These are phyloP conservation scores for Zasmidium cellare DNA, from an alignment of 2,329 filamentous ascomycete genomes.

Conservation along the genomic window DNA sequence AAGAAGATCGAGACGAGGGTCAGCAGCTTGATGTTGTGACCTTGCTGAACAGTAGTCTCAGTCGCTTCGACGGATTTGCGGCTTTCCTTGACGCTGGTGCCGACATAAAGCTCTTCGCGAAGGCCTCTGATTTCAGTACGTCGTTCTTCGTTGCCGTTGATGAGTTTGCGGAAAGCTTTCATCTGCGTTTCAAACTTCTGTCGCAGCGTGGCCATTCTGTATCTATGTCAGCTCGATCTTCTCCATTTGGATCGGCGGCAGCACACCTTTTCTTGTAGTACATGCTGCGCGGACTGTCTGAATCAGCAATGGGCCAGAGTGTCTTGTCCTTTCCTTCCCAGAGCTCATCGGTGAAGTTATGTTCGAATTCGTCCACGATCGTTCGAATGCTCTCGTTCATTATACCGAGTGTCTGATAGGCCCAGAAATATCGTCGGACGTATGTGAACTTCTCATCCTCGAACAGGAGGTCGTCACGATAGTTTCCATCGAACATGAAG, in stretches of 20 bases:
- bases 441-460: slow-evolving; percentile 63
- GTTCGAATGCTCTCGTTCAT: slow-evolving; percentile 61
- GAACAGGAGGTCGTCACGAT: slow-evolving; percentile 61
- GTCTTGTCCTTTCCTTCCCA: slow-evolving; percentile 58
- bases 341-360: slow-evolving; percentile 60
- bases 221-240: neutral
- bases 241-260: neutral
- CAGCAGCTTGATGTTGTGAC: slow-evolving; percentile 61
- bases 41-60: slow-evolving; percentile 56
- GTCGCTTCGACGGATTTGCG: slow-evolving; percentile 59
- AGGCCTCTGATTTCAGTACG: slow-evolving; percentile 56
- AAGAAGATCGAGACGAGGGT: slow-evolving; percentile 64
- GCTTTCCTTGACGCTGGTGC: slow-evolving; percentile 63
- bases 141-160: slow-evolving; percentile 50
- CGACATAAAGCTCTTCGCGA: slow-evolving; percentile 63
- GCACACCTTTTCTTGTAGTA: slow-evolving; percentile 49
- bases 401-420: slow-evolving; percentile 60
- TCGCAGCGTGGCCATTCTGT: slow-evolving; percentile 45
- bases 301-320: slow-evolving; percentile 56
- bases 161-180: slow-evolving; percentile 48
- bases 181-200: slow-evolving; percentile 55
- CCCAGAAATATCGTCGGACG: slow-evolving; percentile 63
- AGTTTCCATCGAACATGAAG: slow-evolving; percentile 59
- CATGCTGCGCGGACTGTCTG: slow-evolving; percentile 45
- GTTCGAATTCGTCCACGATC: slow-evolving; percentile 58